Conservation (phyloP, 371 early-diverging fungal species). For the Capillidium rhysosporum region DNA sequence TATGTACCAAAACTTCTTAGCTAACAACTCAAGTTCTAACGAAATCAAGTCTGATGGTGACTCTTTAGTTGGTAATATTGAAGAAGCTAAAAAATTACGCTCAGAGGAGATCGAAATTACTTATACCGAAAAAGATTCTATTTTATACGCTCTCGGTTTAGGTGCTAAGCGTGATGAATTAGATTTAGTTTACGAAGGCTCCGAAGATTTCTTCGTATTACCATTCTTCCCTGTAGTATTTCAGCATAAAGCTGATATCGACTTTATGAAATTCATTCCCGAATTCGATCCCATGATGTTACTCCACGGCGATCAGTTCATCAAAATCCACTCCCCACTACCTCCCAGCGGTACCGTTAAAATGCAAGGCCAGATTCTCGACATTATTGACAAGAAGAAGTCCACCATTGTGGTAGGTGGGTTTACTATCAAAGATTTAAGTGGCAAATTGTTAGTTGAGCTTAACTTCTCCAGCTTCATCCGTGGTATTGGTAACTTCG, state of each 20-base stretch:
- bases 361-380: conserved; percentile 58
- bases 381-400: conserved; percentile 92
- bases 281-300: conserved; percentile 94
- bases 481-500: conserved; percentile 80
- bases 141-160: conserved; percentile 86
- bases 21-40: background rate
- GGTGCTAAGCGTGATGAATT: conserved; percentile 78
- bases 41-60: conserved; percentile 8
- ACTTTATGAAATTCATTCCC: conserved; percentile 57
- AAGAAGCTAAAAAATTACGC: conserved; percentile 31
- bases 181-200: conserved; percentile 72
- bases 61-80: conserved; percentile 25
- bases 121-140: conserved; percentile 75
- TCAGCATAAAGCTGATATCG: conserved; percentile 40
- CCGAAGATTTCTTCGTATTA: conserved; percentile 50
- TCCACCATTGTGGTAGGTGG: conserved; percentile 66
- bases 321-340: conserved; percentile 62
- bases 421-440: conserved; percentile 56
- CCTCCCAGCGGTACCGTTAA: conserved; percentile 61
- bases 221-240: conserved; percentile 88
- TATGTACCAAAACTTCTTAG: conserved; percentile 56
- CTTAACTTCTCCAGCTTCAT: conserved; percentile 85
- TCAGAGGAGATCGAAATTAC: conserved; percentile 26
- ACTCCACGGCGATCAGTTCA: conserved; percentile 93
- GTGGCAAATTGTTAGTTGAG: conserved; percentile 55